Conservation (phyloP, 306 rosid species). For the Acmispon strigosus region DNA sequence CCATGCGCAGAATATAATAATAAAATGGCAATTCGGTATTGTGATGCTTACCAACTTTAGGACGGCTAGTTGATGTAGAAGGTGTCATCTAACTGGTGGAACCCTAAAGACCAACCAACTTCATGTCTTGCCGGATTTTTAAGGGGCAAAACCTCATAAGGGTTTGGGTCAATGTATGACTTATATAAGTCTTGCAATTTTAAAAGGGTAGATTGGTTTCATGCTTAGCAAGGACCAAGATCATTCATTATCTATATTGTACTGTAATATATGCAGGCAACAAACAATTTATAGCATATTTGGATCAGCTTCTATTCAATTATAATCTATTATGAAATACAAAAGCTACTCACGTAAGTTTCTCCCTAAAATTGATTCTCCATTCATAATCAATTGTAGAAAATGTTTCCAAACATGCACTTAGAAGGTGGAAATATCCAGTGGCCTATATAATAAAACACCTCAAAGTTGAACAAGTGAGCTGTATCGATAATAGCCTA, state of each 20-base stretch:
- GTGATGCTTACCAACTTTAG: slow-evolving; percentile 8
- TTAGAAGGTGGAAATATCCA: neutral
- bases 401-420: neutral
- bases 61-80: slow-evolving; percentile 32
- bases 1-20: slow-evolving; percentile 19
- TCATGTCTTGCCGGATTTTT: slow-evolving; percentile 12
- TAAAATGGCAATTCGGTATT: neutral
- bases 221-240: slow-evolving; percentile 7
- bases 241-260: neutral
- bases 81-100: slow-evolving; percentile 25
- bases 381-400: no score
- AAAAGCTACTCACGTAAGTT: no score
- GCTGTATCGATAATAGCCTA: neutral
- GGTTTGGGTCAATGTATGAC: neutral
- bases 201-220: neutral
- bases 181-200: neutral
- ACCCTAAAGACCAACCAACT: slow-evolving; percentile 22
- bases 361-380: no score
- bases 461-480: neutral
- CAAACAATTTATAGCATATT: neutral
- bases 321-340: no score
- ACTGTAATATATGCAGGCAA: neutral
- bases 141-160: slow-evolving; percentile 1
- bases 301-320: no score
- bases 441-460: neutral